Conservation (phyloP, 305 asterid genomes). For the Ilex paraguariensis region DNA sequence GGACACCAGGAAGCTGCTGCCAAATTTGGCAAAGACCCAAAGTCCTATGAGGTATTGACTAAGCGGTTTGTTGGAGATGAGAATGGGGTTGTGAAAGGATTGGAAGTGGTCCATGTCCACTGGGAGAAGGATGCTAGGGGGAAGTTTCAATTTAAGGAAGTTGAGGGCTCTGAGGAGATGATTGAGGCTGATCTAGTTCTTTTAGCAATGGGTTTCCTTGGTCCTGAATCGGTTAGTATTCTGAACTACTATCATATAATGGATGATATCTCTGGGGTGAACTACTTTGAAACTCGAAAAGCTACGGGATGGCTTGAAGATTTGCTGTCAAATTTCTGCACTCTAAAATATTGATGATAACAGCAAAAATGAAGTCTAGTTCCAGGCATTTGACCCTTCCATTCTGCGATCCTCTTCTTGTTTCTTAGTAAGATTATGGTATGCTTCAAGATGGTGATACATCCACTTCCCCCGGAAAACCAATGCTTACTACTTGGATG, state of each 20-base stretch:
- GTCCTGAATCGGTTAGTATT: conserved; percentile 88
- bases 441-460: too few species aligned
- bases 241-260: not conserved
- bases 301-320: not conserved
- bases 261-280: not conserved
- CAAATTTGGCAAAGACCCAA: conserved; percentile 93
- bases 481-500: too few species aligned
- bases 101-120: conserved; percentile 69
- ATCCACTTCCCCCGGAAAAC: too few species aligned
- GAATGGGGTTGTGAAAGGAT: conserved; percentile 71
- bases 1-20: conserved; percentile 96
- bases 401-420: too few species aligned
- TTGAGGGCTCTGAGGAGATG: conserved; percentile 92
- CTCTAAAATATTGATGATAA: too few species aligned
- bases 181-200: conserved; percentile 80
- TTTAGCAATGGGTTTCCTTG: conserved; percentile 99
- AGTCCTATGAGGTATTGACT: conserved; percentile 87
- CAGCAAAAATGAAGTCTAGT: too few species aligned
- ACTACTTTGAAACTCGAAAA: not conserved
- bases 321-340: too few species aligned
- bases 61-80: conserved; percentile 85
- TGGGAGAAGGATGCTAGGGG: conserved; percentile 97
- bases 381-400: too few species aligned
- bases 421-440: too few species aligned
- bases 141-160: conserved; percentile 81